Conservation (phyloP, 768 basidiomycete genomes). For the Multifurca ochricompacta region DNA sequence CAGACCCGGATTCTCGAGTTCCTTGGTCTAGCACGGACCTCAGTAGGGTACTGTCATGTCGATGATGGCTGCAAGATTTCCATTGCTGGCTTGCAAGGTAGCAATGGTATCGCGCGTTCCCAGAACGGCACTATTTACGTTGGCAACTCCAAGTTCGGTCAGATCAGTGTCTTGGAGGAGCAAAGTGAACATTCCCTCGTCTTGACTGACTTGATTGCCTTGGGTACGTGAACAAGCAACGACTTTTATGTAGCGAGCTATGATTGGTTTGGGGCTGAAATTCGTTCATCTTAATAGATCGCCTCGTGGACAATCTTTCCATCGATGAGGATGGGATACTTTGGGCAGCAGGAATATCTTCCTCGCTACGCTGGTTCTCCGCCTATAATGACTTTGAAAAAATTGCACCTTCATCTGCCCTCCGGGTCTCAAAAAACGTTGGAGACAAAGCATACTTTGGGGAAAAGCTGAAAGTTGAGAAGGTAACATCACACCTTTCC, state of each 20-base stretch:
- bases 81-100: conserved; percentile 39
- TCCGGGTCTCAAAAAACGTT: conserved; percentile 47
- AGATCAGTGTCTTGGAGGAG: conserved; percentile 45
- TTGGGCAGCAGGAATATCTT: conserved; percentile 53
- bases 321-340: conserved; percentile 52
- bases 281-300: conserved; percentile 31
- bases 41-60: conserved; percentile 58
- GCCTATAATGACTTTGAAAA: conserved; percentile 38
- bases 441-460: conserved; percentile 47
- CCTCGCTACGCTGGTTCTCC: conserved; percentile 30
- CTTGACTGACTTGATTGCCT: conserved; percentile 42
- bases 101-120: conserved; percentile 51
- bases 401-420: conserved; percentile 40
- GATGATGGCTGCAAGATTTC: conserved; percentile 56
- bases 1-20: conserved; percentile 10
- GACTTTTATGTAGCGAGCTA: neutral
- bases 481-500: conserved; percentile 30
- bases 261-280: neutral
- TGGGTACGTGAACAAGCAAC: conserved; percentile 35
- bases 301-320: conserved; percentile 51
- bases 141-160: conserved; percentile 37
- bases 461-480: conserved; percentile 51
- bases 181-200: conserved; percentile 53
- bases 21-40: conserved; percentile 27
- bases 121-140: conserved; percentile 61